Evolutionary conservation across 208 protist species (phyloP), one percentile per base, ranked within the genome.

Genomic region (Leishmania arabica): DNA sequence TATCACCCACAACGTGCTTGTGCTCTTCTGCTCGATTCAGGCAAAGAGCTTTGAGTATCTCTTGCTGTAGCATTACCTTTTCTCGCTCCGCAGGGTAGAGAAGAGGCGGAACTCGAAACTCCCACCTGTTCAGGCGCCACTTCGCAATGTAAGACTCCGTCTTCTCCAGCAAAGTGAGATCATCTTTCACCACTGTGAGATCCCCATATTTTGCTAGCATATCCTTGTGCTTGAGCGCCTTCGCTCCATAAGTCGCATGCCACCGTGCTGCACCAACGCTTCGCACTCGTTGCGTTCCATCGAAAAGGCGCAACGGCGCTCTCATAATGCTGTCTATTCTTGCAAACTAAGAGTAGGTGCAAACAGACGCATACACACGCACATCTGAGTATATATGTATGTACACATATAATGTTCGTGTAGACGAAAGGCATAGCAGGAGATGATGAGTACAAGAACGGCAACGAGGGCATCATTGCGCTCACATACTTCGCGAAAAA

Each of bases 101-200:
- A 19, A 95, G 69, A 2, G 85, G 88, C 54, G 94, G 91, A 27
- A 96, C 82, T 31, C 94, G 87, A 78, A 97, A 94, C 79, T 97
- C 90, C 92, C 94, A 97, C 72, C 93, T 93, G 71, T 97, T 97
- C 47, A 97, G 86, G 27, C 89, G 92, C 92, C 94, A 97, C 21
- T 83, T 80, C 2, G 77, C 80, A 77, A 97, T 89, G 34, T 80
- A 76, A 62, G 77, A 85, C 60, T 97, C 92, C 0, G 90, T 88
- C 54, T 85, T 49, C 72, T 95, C 88, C 56, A 97, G 75, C 37
- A 95, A 83, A 5, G 60, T 73, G 15, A 95, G 73, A 58, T 84
- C 81, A 37, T 93, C 82, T 24, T 19, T 71, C 7, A 17, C 34
- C 31, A 77, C 68, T 13, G 71, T 77, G 40, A 31, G 13, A 47